Percentiles rank a stretch among this genome's conserved stretches.
Evolutionary conservation across 129 eudicot species (phyloP).

Genomic region (Cynara cardunculus): DNA sequence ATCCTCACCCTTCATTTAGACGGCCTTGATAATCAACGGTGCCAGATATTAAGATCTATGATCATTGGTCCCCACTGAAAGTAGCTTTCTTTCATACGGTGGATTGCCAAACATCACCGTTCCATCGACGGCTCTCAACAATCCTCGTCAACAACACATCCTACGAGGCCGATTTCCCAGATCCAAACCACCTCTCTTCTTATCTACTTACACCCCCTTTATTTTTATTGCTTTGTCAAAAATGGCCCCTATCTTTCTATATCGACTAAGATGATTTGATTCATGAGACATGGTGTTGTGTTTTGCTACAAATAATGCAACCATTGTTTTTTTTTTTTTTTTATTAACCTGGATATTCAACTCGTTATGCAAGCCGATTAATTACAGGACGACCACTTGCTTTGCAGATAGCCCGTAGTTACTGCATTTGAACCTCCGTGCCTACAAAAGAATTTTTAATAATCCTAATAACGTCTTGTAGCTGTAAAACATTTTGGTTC

Average conservation of each 20-base stretch:
- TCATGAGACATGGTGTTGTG: not conserved
- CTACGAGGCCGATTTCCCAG: constrained; percentile 16
- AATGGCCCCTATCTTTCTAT: not conserved
- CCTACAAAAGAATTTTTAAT: too few species aligned
- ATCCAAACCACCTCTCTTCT: constrained; percentile 12
- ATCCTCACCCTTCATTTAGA: constrained; percentile 19
- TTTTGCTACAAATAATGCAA: not conserved
- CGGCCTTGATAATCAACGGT: constrained; percentile 14
- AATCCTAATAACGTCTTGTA: too few species aligned
- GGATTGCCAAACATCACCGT: constrained; percentile 15
- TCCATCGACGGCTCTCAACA: constrained; percentile 24
- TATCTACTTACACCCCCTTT: not conserved
- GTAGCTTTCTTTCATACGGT: constrained; percentile 23
- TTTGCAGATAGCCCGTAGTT: too few species aligned
- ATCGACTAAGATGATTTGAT: not conserved
- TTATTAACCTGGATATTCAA: too few species aligned
- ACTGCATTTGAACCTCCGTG: too few species aligned
- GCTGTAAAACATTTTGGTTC: too few species aligned
- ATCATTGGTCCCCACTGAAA: constrained; percentile 28
- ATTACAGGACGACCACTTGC: too few species aligned
- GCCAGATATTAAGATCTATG: constrained; percentile 18
- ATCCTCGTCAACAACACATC: constrained; percentile 15
- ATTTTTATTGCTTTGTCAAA: not conserved
- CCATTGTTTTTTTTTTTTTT: too few species aligned
- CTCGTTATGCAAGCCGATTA: too few species aligned